Percentiles rank a stretch among this genome's conserved stretches.
phyloP scores from a whole-genome alignment of 2,329 filamentous ascomycete species.

The Dactylonectria macrodidyma region DNA sequence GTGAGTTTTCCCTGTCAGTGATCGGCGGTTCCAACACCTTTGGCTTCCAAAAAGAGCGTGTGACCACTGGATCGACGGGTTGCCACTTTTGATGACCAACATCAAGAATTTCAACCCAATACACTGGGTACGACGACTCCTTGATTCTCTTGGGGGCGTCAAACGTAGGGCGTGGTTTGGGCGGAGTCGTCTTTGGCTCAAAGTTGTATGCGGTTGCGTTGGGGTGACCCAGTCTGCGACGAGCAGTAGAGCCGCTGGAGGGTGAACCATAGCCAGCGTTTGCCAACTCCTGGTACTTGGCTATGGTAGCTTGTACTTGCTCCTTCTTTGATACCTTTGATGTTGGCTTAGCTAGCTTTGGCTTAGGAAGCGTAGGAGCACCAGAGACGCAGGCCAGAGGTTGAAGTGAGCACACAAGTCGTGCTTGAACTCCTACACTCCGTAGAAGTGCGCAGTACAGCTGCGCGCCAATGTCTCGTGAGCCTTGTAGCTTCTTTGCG shows the following conservation, averaged over 20 bases:
- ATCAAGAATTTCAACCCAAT: conserved; percentile 96
- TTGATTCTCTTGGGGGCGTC: conserved; percentile 63
- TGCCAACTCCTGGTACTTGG: conserved; percentile 55
- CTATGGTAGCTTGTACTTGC: conserved; percentile 57
- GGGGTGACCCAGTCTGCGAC: conserved; percentile 67
- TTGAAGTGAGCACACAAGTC: conserved; percentile 93
- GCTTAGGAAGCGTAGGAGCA: conserved; percentile 64
- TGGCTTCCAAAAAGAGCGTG: conserved; percentile 81
- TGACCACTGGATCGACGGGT: conserved; percentile 87
- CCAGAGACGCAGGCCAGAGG: conserved; percentile 77
- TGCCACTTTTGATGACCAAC: conserved; percentile 92
- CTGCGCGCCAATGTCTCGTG: conserved; percentile 90
- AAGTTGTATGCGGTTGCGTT: conserved; percentile 68
- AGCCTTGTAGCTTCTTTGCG: conserved; percentile 80
- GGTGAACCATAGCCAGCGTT: conserved; percentile 49
- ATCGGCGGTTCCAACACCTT: conserved; percentile 86
- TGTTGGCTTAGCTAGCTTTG: conserved; percentile 49
- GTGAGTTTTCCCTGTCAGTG: conserved; percentile 80
- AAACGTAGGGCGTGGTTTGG: conserved; percentile 49
- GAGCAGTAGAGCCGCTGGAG: conserved; percentile 55
- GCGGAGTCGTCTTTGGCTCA: conserved; percentile 59
- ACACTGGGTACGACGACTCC: conserved; percentile 86
- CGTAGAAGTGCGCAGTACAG: conserved; percentile 91
- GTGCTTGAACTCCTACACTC: conserved; percentile 83
- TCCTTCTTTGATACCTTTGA: conserved; percentile 53